These are phyloP conservation scores for Termitomyces sp. DNA, from an alignment of 768 basidiomycete species.

Conservation along the genomic window DNA sequence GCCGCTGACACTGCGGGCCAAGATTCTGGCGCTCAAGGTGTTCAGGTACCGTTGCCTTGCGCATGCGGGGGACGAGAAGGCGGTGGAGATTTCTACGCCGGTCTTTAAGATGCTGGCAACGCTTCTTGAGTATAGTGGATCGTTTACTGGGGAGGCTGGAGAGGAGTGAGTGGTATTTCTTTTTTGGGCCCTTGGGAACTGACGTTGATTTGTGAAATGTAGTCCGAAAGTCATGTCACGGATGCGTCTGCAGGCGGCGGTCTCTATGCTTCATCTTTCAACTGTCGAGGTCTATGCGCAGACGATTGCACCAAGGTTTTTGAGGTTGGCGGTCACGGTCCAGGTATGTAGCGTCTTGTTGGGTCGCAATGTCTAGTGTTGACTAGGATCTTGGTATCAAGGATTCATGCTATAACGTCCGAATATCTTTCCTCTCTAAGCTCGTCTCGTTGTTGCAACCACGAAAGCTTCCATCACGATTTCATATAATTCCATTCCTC, in stretches of 20 bases:
- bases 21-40: constrained; percentile 75
- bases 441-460: constrained; percentile 58
- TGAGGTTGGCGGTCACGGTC: constrained; percentile 64
- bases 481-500: constrained; percentile 84
- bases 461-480: constrained; percentile 64
- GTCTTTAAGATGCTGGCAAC: constrained; percentile 73
- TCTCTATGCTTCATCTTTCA: constrained; percentile 76
- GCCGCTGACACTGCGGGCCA: constrained; percentile 55
- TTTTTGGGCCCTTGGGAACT: not conserved
- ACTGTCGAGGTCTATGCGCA: constrained; percentile 54
- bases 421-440: constrained; percentile 74
- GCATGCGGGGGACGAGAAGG: constrained; percentile 53
- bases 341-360: constrained; percentile 60
- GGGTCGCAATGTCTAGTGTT: not conserved
- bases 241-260: constrained; percentile 78
- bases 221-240: constrained; percentile 68
- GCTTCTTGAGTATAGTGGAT: constrained; percentile 67
- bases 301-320: constrained; percentile 57
- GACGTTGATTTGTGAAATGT: constrained; percentile 1
- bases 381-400: constrained; percentile 23
- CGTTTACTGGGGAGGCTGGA: constrained; percentile 39
- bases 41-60: constrained; percentile 78
- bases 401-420: constrained; percentile 89
- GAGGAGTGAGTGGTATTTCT: constrained; percentile 40
- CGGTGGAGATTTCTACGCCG: constrained; percentile 66